Evolutionary conservation across 1,284 basidiomycete species (phyloP).

Genomic region (Pascua sp.): DNA sequence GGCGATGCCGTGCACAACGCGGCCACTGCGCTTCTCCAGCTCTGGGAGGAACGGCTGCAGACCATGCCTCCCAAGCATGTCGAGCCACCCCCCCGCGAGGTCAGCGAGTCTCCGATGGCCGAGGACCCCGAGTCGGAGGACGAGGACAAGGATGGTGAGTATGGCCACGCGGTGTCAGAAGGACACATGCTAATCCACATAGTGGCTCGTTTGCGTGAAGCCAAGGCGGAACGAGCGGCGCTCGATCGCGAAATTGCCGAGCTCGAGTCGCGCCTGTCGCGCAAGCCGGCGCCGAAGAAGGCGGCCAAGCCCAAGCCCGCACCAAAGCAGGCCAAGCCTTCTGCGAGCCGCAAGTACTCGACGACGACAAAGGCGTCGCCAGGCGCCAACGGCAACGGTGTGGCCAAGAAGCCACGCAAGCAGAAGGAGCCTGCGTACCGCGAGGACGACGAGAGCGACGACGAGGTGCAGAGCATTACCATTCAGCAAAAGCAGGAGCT

Average conservation of each 20-base stretch:
- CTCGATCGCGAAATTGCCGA: slow-evolving; percentile 34
- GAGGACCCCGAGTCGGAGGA: slow-evolving; percentile 52
- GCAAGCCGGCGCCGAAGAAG: slow-evolving; percentile 44
- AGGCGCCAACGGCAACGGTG: slow-evolving; percentile 33
- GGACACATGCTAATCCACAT: neutral
- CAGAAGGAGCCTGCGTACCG: slow-evolving; percentile 36
- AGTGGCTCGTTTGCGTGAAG: slow-evolving; percentile 16
- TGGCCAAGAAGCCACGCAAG: slow-evolving; percentile 37
- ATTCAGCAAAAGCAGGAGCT: slow-evolving; percentile 96
- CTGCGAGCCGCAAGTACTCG: slow-evolving; percentile 48
- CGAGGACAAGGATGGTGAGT: slow-evolving; percentile 50
- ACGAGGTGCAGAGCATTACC: slow-evolving; percentile 53
- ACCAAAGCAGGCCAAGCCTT: slow-evolving; percentile 51
- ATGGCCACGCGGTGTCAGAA: neutral
- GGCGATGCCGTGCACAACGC: slow-evolving; percentile 81
- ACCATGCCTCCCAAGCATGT: slow-evolving; percentile 60
- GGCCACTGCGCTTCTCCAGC: slow-evolving; percentile 70
- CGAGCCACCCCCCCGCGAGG: slow-evolving; percentile 32
- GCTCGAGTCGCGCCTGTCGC: slow-evolving; percentile 25
- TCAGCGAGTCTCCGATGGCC: slow-evolving; percentile 56
- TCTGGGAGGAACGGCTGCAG: slow-evolving; percentile 91
- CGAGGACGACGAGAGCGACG: slow-evolving; percentile 47
- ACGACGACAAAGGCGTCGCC: slow-evolving; percentile 33
- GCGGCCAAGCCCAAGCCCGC: slow-evolving; percentile 43
- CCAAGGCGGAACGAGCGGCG: slow-evolving; percentile 15